Percentiles rank a stretch among this genome's conserved stretches.
phyloP scores from a whole-genome alignment of 345 rosid genomes.

The Cardamine resedifolia region DNA sequence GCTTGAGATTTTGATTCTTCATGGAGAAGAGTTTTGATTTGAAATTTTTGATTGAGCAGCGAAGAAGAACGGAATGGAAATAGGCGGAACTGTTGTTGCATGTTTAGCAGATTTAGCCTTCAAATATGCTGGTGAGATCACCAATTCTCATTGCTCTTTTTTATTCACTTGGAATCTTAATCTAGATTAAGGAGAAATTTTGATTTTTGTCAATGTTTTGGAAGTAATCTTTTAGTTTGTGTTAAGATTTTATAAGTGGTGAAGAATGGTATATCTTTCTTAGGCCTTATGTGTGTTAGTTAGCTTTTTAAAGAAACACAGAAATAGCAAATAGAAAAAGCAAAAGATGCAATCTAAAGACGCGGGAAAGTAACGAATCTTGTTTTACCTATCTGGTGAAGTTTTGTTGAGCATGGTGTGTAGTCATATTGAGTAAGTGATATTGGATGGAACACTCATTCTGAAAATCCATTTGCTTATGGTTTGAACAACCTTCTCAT shows the following conservation, averaged over 20 bases:
- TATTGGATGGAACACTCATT: no score
- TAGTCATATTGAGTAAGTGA: no score
- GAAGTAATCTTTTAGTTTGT: background rate
- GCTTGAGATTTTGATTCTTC: constrained; percentile 3
- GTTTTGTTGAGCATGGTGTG: no score
- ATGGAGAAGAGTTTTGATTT: background rate
- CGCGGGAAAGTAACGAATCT: background rate
- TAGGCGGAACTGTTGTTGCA: constrained; percentile 60
- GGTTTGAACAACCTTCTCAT: no score
- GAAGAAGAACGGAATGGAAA: constrained; percentile 58
- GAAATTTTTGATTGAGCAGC: constrained; percentile 47
- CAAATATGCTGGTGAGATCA: constrained; percentile 63
- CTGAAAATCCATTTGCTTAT: no score
- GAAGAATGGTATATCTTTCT: background rate
- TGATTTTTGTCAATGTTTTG: background rate
- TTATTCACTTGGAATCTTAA: background rate
- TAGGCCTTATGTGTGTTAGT: background rate
- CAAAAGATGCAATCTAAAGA: background rate
- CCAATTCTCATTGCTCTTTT: background rate
- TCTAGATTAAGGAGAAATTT: background rate
- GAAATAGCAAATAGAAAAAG: background rate
- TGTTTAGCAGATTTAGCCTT: constrained; percentile 75
- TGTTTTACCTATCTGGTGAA: background rate
- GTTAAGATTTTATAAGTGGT: background rate
- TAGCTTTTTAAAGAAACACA: background rate